phyloP scores from a whole-genome alignment of 192 early-diverging fungal species.

The Coemansia reversa region DNA sequence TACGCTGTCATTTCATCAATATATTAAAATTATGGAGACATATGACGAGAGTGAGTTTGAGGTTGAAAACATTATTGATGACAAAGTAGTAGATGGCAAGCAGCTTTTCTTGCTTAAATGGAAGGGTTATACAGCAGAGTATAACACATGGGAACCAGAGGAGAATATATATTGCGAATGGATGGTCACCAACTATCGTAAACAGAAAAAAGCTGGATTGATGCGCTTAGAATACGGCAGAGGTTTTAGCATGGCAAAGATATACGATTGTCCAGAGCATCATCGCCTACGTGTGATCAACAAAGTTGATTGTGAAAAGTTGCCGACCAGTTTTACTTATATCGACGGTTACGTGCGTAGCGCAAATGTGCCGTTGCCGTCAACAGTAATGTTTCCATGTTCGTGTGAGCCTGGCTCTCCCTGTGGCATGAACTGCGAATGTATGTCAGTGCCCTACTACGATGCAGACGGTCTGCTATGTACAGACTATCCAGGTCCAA shows the following conservation, averaged over 20 bases:
- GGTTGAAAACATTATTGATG: constrained; percentile 38
- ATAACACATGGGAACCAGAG: constrained; percentile 51
- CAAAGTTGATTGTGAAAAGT: constrained; percentile 24
- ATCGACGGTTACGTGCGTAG: constrained; percentile 41
- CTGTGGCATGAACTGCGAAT: constrained; percentile 34
- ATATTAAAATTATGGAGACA: background rate
- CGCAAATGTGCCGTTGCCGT: constrained; percentile 31
- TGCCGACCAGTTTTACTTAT: constrained; percentile 33
- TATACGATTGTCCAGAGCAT: constrained; percentile 18
- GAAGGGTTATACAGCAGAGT: constrained; percentile 28
- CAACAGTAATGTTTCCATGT: constrained; percentile 46
- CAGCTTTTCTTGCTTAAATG: constrained; percentile 35
- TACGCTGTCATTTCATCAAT: background rate
- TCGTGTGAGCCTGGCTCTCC: constrained; percentile 15
- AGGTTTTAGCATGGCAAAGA: constrained; percentile 17
- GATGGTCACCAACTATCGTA: constrained; percentile 16
- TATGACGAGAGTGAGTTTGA: constrained; percentile 13
- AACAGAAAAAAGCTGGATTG: background rate
- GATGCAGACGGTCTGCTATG: constrained; percentile 44
- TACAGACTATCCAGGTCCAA: constrained; percentile 21
- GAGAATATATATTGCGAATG: constrained; percentile 27
- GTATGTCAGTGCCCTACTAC: constrained; percentile 43
- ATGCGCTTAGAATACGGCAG: constrained; percentile 1
- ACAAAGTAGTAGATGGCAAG: constrained; percentile 14
- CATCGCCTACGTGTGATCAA: constrained; percentile 45